phyloP scores from a whole-genome alignment of 164 flowering plant genomes.

The Amborella trichopoda region DNA sequence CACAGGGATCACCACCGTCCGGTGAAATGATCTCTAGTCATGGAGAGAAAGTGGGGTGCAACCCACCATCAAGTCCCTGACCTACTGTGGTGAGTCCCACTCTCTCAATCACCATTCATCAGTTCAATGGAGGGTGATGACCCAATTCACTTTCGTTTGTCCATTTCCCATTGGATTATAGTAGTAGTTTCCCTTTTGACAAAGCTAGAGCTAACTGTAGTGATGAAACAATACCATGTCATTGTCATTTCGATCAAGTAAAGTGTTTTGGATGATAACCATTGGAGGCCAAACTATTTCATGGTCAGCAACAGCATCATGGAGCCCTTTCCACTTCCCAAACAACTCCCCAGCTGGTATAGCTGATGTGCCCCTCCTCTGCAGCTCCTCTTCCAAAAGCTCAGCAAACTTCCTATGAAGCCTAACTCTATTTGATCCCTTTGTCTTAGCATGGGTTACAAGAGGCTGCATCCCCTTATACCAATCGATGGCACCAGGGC shows the following conservation, averaged over 20 bases:
- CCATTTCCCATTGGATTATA: too few species aligned
- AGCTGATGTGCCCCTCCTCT: conserved; percentile 52
- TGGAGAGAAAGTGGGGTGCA: too few species aligned
- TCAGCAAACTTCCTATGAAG: conserved; percentile 71
- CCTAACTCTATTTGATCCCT: conserved; percentile 56
- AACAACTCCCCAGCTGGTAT: conserved; percentile 57
- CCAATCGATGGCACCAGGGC: conserved; percentile 97
- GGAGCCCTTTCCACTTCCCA: conserved; percentile 73
- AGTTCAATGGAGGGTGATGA: too few species aligned
- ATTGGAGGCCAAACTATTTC: conserved; percentile 97
- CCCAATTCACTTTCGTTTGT: too few species aligned
- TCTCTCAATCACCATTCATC: too few species aligned
- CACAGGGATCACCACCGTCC: too few species aligned
- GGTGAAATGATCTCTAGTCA: too few species aligned
- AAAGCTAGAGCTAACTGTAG: too few species aligned
- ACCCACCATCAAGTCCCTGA: too few species aligned
- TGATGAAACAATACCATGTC: conserved; percentile 48
- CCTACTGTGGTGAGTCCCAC: too few species aligned
- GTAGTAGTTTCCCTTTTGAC: too few species aligned
- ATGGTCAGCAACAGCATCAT: conserved; percentile 29
- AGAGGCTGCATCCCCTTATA: conserved; percentile 74
- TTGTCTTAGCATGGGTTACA: conserved; percentile 77
- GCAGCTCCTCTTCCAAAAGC: conserved; percentile 67
- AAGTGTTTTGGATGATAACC: conserved; percentile 76
- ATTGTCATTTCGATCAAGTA: conserved; percentile 55